A percentile compares a stretch with the other conserved stretches of the same genome.
These are phyloP conservation scores for Penicillium roqueforti DNA, from an alignment of 495 filamentous ascomycete species.

Conservation along the genomic window DNA sequence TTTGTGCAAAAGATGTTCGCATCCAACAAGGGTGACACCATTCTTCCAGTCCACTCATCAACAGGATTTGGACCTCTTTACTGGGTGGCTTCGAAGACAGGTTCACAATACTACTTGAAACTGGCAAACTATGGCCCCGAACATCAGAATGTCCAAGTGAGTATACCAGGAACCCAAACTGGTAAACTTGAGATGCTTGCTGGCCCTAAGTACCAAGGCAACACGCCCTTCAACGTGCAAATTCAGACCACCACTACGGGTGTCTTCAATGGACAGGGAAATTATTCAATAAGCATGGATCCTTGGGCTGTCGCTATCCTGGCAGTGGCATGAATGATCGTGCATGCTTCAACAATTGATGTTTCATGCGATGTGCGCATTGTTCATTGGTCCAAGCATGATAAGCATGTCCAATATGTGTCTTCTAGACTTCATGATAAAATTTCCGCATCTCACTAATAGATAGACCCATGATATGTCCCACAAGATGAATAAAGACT, in stretches of 20 bases:
- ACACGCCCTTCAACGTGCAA: constrained; percentile 22
- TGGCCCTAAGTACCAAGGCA: constrained; percentile 19
- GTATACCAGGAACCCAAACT: constrained; percentile 21
- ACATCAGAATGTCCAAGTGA: constrained; percentile 22
- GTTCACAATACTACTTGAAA: constrained; percentile 33
- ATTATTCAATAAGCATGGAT: constrained; percentile 25
- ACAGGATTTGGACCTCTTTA: constrained; percentile 51
- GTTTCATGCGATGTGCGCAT: background rate
- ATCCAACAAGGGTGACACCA: constrained; percentile 50
- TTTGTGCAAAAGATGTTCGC: constrained; percentile 47
- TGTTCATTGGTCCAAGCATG: background rate
- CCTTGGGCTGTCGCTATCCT: constrained; percentile 32
- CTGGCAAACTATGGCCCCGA: constrained; percentile 29
- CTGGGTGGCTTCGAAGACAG: constrained; percentile 50
- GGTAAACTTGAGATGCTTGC: constrained; percentile 28
- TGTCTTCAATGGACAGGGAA: constrained; percentile 11
- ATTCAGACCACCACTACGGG: constrained; percentile 14
- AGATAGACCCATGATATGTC: background rate
- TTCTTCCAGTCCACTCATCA: constrained; percentile 44
- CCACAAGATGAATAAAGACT: background rate
- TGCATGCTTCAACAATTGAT: background rate
- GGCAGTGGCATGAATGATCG: constrained; percentile 15
- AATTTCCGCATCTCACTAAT: background rate
- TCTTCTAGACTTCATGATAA: background rate
- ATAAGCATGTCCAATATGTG: background rate